Base-by-base conservation (phyloP, 2,329 filamentous ascomycete species). In the Hypoxylon sp. region DNA sequence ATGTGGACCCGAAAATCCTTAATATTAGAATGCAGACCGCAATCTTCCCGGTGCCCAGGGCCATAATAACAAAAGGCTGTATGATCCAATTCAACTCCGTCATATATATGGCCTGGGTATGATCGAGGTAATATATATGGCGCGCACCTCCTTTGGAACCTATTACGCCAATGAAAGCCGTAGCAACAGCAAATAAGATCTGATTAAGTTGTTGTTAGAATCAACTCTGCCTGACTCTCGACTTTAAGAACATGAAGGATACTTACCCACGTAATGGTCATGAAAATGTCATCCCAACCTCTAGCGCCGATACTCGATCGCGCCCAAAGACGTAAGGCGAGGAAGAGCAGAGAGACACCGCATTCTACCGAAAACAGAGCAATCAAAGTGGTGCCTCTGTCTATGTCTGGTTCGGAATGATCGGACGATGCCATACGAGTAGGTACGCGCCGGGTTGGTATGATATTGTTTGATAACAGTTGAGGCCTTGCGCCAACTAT, bases 211-310 rank as follows among this genome's bases (percentile, higher is more conserved):
- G 34, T 38, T 14, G 14, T 38, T n/a, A 38, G 14, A n/a, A n/a
- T 38, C 1, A 5, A 38, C 34, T n/a, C 17, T 2, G 14, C 34
- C 14, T n/a, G 34, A 14, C 4, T n/a, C 10, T n/a, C 34, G 34
- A 9, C 13, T 38, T 43, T 7, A 59, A 38, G 38, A 36, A 50
- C 1, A 19, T 28, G 25, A 28, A 30, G 9, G 5, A 9, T 30
- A 30, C 63, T 59, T 41, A 67, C 63, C 58, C 58, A 63, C 9
- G 63, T 63, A 23, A 63, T 34, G 1, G 19, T 14, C 63, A 67
- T 67, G 21, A 67, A 67, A 2, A 59, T 1, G 13, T 67, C 63
- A 41, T 67, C 63, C 45, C 34, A 53, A 2, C 63, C 52, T 1
- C 19, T 23, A 10, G 30, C 59, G 5, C 45, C 11, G 17, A 58